These are phyloP conservation scores for Globomyces pollinis-pini DNA, from an alignment of 192 early-diverging fungal genomes.

Conservation along the genomic window DNA sequence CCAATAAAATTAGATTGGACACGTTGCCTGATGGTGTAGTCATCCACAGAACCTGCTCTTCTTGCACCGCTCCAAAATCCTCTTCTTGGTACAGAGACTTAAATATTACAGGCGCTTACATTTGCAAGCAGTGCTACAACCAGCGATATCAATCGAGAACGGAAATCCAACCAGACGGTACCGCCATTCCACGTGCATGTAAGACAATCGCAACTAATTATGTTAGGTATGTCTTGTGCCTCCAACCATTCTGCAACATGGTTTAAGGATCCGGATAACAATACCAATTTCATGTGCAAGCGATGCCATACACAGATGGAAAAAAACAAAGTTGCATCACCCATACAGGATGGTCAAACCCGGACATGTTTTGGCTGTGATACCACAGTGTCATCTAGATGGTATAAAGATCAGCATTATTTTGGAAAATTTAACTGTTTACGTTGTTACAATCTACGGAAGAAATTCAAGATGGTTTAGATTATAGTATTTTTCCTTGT, in stretches of 20 bases:
- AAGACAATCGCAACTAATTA: neutral
- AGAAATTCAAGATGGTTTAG: too few relatives aligned
- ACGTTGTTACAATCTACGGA: too few relatives aligned
- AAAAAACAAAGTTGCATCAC: too few relatives aligned
- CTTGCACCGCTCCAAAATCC: neutral
- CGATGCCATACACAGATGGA: too few relatives aligned
- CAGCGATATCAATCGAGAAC: constrained; percentile 9
- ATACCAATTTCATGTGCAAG: too few relatives aligned
- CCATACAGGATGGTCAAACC: too few relatives aligned
- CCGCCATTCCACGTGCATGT: neutral
- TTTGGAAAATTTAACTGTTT: too few relatives aligned
- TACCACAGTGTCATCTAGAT: too few relatives aligned
- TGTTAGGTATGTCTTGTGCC: neutral
- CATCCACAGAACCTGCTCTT: constrained; percentile 1
- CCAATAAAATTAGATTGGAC: neutral
- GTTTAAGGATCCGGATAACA: constrained; percentile 4
- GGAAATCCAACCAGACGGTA: neutral
- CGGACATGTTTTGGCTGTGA: too few relatives aligned
- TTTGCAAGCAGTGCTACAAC: constrained; percentile 12
- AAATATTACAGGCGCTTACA: constrained; percentile 7
- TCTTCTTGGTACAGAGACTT: constrained; percentile 7
- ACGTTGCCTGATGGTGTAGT: constrained; percentile 5
- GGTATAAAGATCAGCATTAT: too few relatives aligned
- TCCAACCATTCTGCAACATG: constrained; percentile 1
- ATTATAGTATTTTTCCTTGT: too few relatives aligned